phyloP scores from a whole-genome alignment of 768 basidiomycete species.

The Tulasnella sp. region DNA sequence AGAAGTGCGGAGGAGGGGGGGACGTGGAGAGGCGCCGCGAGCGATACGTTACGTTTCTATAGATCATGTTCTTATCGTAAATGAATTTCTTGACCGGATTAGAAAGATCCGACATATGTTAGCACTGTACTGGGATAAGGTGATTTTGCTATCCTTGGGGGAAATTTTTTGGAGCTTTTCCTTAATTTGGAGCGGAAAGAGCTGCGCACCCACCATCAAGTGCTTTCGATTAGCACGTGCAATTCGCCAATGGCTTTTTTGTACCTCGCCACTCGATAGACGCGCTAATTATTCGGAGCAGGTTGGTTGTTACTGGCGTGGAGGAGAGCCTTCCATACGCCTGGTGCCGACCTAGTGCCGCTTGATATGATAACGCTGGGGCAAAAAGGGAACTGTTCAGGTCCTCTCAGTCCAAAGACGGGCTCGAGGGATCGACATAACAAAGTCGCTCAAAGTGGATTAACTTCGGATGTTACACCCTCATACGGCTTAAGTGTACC shows the following conservation, averaged over 20 bases:
- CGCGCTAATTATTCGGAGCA: not conserved
- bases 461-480: not conserved
- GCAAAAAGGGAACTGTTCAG: not conserved
- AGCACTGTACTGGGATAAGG: no score
- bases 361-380: not conserved
- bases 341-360: not conserved
- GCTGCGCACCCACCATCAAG: not conserved
- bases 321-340: not conserved
- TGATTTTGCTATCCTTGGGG: not conserved
- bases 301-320: not conserved
- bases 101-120: not conserved
- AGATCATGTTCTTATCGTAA: not conserved
- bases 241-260: not conserved
- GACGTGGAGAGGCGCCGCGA: not conserved
- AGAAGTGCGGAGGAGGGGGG: not conserved
- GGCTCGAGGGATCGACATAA: not conserved
- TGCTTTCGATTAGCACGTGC: not conserved
- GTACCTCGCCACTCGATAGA: not conserved
- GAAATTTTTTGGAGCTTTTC: not conserved
- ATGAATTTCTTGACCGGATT: not conserved
- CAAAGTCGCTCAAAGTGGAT: not conserved
- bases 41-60: not conserved
- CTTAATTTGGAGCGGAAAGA: not conserved
- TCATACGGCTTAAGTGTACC: not conserved
- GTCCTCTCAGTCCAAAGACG: not conserved